phyloP scores from a whole-genome alignment of 2,329 filamentous ascomycete species.

The Botryotinia calthae region DNA sequence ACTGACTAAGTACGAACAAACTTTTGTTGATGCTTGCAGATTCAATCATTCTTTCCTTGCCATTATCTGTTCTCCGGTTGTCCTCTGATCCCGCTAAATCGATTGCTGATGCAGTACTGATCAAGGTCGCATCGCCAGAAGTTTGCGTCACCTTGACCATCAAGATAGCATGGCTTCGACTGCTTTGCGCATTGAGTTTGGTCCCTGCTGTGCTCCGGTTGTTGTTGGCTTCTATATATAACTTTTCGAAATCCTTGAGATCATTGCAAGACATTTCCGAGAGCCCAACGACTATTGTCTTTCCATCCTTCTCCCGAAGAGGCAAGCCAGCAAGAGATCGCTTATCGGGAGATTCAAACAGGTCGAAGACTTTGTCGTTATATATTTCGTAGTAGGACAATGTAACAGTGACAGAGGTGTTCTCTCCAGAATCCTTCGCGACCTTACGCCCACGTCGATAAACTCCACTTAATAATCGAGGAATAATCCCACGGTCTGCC shows the following conservation, averaged over 20 bases:
- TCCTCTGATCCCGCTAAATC: conserved; percentile 95
- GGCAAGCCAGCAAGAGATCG: conserved; percentile 71
- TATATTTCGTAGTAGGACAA: conserved; percentile 97
- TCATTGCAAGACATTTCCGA: conserved; percentile 79
- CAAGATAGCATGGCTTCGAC: conserved; percentile 84
- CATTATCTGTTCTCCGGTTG: conserved; percentile 90
- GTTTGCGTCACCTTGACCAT: conserved; percentile 84
- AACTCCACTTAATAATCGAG: conserved; percentile 77
- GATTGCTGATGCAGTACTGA: conserved; percentile 89
- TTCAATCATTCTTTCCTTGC: conserved; percentile 87
- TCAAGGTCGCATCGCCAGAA: conserved; percentile 62
- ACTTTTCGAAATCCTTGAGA: conserved; percentile 82
- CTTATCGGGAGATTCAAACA: conserved; percentile 85
- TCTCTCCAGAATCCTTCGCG: conserved; percentile 70
- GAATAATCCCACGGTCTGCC: conserved; percentile 83
- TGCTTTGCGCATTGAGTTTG: conserved; percentile 89
- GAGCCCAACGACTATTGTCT: conserved; percentile 81
- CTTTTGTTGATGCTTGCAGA: conserved; percentile 98
- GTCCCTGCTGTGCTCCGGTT: conserved; percentile 88
- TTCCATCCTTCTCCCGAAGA: conserved; percentile 80
- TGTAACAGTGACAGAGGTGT: conserved; percentile 68
- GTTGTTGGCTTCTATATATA: conserved; percentile 90
- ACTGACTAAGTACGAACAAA: conserved; percentile 89
- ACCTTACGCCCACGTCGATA: conserved; percentile 85
- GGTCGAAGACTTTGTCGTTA: conserved; percentile 90